These are phyloP conservation scores for Pholiota adiposa DNA, from an alignment of 1,284 basidiomycete genomes.

Conservation along the genomic window DNA sequence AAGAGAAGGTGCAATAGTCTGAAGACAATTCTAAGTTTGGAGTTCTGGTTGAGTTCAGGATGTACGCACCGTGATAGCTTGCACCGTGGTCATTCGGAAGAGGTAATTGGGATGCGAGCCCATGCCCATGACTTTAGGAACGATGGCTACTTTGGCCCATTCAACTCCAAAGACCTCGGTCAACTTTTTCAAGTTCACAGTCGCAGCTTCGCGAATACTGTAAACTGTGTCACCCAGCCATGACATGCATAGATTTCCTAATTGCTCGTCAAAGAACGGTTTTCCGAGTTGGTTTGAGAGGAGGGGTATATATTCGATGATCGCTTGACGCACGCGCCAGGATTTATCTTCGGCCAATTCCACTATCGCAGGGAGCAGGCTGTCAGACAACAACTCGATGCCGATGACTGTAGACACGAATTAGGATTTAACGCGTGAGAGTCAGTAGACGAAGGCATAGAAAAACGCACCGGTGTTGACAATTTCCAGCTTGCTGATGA, in stretches of 20 bases:
- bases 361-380: constrained; percentile 96
- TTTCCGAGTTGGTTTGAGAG: constrained; percentile 97
- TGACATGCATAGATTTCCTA: constrained; percentile 97
- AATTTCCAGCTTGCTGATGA: constrained; percentile 98
- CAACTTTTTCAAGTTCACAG: constrained; percentile 95
- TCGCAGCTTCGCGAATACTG: constrained; percentile 97
- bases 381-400: constrained; percentile 94
- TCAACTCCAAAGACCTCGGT: constrained; percentile 99
- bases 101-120: constrained; percentile 97
- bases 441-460: background rate
- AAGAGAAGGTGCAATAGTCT: constrained; percentile 97
- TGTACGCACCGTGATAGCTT: constrained; percentile 89
- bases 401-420: constrained; percentile 80
- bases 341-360: constrained; percentile 99
- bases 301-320: constrained; percentile 98
- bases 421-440: constrained; percentile 1
- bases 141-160: constrained; percentile 94
- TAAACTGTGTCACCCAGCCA: constrained; percentile 99
- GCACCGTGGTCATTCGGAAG: constrained; percentile 98
- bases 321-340: constrained; percentile 99
- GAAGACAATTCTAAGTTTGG: constrained; percentile 15
- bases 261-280: constrained; percentile 97
- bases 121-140: constrained; percentile 98
- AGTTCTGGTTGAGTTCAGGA: constrained; percentile 14
- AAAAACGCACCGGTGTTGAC: constrained; percentile 83